Evolutionary conservation across 2,329 filamentous ascomycete species (phyloP).

Genomic region (Aspergillus niger): DNA sequence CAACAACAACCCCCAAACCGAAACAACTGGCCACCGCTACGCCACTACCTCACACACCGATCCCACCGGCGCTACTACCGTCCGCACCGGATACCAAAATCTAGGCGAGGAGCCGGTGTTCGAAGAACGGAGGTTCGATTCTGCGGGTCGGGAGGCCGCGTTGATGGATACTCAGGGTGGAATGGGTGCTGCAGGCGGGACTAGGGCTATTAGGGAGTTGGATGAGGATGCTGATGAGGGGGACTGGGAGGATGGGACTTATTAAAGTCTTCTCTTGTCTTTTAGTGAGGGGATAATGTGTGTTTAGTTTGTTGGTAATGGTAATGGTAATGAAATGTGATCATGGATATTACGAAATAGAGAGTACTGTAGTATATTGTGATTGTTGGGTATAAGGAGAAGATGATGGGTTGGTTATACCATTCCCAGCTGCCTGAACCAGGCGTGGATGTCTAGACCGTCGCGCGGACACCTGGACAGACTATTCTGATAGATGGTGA

Average conservation of each 20-base stretch:
- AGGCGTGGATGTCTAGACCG: neutral
- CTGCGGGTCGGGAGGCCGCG: neutral
- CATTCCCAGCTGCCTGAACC: neutral
- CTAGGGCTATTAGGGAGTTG: neutral
- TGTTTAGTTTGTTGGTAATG: neutral
- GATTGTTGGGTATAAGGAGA: neutral
- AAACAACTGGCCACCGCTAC: neutral
- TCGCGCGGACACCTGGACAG: neutral
- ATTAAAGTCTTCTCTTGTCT: neutral
- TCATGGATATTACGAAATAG: neutral
- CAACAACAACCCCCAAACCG: neutral
- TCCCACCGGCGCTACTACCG: neutral
- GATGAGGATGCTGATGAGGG: constrained; percentile 1
- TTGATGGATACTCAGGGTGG: neutral
- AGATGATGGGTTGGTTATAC: neutral
- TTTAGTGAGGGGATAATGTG: neutral
- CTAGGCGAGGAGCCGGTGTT: constrained; percentile 3
- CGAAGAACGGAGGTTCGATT: constrained; percentile 3
- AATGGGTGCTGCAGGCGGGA: neutral
- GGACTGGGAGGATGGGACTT: neutral
- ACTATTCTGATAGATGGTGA: neutral
- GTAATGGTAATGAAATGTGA: neutral
- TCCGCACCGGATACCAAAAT: constrained; percentile 6
- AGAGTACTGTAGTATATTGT: too few relatives aligned
- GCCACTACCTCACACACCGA: constrained; percentile 1